Evolutionary conservation across 164 flowering plant species (phyloP).

Genomic region (Vitis rotundifolia): DNA sequence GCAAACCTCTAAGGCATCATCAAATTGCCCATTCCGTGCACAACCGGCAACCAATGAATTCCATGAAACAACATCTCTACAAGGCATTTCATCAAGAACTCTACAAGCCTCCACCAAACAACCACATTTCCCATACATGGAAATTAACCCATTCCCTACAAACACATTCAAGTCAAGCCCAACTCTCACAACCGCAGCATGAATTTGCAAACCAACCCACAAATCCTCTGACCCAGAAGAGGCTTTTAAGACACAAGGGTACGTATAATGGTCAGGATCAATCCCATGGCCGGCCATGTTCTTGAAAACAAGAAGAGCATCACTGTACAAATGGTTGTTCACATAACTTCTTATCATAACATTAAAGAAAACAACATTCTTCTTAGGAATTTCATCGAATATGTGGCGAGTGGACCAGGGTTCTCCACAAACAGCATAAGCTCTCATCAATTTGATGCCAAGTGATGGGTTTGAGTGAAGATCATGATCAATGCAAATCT

Average conservation of each 20-base stretch:
- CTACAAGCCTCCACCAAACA: constrained; percentile 27
- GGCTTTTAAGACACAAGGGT: constrained; percentile 41
- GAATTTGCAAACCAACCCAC: constrained; percentile 29
- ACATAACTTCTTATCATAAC: constrained; percentile 42
- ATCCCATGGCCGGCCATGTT: constrained; percentile 21
- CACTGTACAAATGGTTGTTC: constrained; percentile 21
- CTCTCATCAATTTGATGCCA: constrained; percentile 34
- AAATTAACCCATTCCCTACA: constrained; percentile 34
- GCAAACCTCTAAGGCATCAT: no score
- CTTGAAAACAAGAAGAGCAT: constrained; percentile 21
- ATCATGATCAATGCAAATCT: constrained; percentile 15
- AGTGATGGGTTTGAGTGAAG: constrained; percentile 24
- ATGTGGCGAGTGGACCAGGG: constrained; percentile 18
- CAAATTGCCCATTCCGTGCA: constrained; percentile 11
- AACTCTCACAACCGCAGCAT: constrained; percentile 23
- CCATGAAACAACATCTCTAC: constrained; percentile 41
- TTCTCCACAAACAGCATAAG: constrained; percentile 26
- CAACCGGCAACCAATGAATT: constrained; percentile 42
- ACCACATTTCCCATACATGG: constrained; percentile 43
- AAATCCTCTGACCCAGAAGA: constrained; percentile 23
- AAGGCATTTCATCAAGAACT: constrained; percentile 35
- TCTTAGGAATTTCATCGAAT: constrained; percentile 31
- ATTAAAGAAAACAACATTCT: constrained; percentile 35
- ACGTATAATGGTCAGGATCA: constrained; percentile 33
- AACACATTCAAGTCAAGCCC: constrained; percentile 29